phyloP scores from a whole-genome alignment of 345 rosid genomes.

The Gossypium rotundifolium region DNA sequence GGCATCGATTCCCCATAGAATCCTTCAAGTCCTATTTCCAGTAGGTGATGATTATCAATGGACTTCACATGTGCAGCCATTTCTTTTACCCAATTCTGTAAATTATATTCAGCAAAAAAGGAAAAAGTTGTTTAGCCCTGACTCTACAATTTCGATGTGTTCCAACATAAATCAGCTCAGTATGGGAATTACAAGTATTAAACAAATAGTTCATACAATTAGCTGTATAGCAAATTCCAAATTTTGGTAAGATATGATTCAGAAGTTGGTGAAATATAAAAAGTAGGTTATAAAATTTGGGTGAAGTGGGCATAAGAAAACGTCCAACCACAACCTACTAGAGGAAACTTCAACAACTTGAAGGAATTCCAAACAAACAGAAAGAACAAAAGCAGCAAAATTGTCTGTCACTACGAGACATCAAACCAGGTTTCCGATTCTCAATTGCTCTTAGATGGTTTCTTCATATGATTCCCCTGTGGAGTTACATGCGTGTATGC shows the following conservation, averaged over 20 bases:
- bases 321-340: background rate
- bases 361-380: background rate
- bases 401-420: background rate
- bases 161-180: background rate
- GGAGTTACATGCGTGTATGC: background rate
- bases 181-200: background rate
- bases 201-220: background rate
- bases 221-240: background rate
- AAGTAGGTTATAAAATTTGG: background rate
- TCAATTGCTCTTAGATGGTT: too few relatives aligned
- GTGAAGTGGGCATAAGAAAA: background rate
- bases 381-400: background rate
- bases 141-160: background rate
- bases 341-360: conserved; percentile 5
- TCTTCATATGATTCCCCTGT: background rate
- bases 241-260: background rate
- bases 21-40: conserved; percentile 82
- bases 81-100: conserved; percentile 56
- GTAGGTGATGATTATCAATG: conserved; percentile 50
- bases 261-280: too few relatives aligned
- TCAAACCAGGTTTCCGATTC: too few relatives aligned
- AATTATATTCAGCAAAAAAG: background rate
- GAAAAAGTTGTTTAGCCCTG: background rate
- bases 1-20: conserved; percentile 59
- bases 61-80: conserved; percentile 67